These are phyloP conservation scores for Cystoisospora suis DNA, from an alignment of 169 alveolate species.

Conservation along the genomic window DNA sequence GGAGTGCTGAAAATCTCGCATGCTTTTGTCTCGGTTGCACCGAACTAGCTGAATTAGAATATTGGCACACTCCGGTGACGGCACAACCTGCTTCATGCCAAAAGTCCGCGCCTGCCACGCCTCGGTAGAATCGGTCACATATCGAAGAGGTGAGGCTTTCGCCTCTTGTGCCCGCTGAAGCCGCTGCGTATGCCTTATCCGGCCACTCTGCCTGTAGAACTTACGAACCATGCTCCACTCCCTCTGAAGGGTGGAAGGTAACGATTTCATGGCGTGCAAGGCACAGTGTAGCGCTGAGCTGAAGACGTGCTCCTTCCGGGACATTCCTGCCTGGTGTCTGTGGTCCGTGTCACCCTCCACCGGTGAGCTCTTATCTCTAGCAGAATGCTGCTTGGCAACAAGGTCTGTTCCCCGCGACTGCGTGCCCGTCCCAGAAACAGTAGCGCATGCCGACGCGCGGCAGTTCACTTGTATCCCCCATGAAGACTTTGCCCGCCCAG, in stretches of 20 bases:
- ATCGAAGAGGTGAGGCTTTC: background rate
- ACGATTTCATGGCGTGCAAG: slow-evolving; percentile 3
- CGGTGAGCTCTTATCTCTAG: too few species aligned
- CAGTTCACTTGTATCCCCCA: too few species aligned
- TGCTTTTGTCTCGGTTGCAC: background rate
- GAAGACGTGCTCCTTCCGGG: background rate
- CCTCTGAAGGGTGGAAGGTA: background rate
- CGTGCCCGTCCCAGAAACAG: too few species aligned
- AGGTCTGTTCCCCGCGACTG: too few species aligned
- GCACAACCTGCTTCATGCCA: slow-evolving; percentile 15
- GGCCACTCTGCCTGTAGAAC: slow-evolving; percentile 1
- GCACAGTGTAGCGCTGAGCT: background rate
- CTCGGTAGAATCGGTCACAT: too few species aligned
- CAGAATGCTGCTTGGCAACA: too few species aligned
- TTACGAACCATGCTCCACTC: slow-evolving; percentile 31
- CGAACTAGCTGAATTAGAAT: background rate
- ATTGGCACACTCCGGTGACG: background rate
- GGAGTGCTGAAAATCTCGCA: slow-evolving; percentile 21
- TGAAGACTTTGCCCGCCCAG: too few species aligned
- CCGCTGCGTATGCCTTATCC: background rate
- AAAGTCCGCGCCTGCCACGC: too few species aligned
- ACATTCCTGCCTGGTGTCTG: too few species aligned
- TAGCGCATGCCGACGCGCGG: too few species aligned
- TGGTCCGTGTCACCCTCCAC: too few species aligned
- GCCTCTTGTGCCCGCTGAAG: background rate